Percentiles rank a stretch among this genome's conserved stretches.
Conservation (phyloP, 192 early-diverging fungal genomes). For the Coemansia sp. region DNA sequence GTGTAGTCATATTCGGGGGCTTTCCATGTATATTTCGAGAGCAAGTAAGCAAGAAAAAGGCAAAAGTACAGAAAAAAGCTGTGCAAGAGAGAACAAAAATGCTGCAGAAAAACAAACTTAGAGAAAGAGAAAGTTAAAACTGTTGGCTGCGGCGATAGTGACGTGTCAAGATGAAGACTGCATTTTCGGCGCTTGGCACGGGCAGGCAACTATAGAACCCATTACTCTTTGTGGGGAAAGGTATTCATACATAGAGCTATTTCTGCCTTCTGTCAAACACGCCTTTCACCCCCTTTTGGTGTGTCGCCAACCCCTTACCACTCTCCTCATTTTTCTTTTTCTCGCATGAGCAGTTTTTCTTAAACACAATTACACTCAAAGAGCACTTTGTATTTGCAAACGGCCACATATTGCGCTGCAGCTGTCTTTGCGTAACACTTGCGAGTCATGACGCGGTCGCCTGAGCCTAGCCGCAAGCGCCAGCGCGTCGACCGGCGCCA, state of each 20-base stretch:
- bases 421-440: not conserved
- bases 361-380: not conserved
- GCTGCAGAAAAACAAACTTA: not conserved
- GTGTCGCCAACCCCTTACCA: no score
- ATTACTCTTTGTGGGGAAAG: conserved; percentile 3
- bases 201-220: not conserved
- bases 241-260: not conserved
- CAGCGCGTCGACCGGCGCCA: conserved; percentile 26
- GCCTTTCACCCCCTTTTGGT: no score
- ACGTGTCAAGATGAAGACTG: not conserved
- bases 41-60: not conserved
- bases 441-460: conserved; percentile 24
- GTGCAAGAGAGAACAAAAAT: not conserved
- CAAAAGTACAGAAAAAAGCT: not conserved
- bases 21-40: not conserved
- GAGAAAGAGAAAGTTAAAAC: no score
- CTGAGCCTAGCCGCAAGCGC: conserved; percentile 38
- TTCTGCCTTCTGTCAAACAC: no score
- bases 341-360: not conserved
- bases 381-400: not conserved
- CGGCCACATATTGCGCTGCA: not conserved
- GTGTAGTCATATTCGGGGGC: conserved; percentile 31
- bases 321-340: not conserved
- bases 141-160: conserved; percentile 5
- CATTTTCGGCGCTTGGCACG: not conserved